Evolutionary conservation across 2,329 filamentous ascomycete genomes (phyloP).

Genomic region (Verticillium nonalfalfae): DNA sequence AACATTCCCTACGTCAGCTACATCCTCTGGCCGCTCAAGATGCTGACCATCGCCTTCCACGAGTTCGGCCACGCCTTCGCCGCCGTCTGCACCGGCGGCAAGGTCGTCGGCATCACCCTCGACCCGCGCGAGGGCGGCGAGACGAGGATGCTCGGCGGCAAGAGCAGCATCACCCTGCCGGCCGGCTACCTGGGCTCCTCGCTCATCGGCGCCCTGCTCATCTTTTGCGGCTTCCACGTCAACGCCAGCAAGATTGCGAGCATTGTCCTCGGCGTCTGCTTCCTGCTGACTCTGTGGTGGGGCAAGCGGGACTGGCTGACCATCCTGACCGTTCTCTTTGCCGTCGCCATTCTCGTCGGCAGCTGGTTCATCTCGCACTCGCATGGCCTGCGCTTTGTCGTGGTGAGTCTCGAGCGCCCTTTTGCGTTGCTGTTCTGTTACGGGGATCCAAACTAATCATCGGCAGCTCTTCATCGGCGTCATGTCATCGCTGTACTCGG

Average conservation of each 20-base stretch:
- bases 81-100: constrained; percentile 65
- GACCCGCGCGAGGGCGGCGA: constrained; percentile 73
- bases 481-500: constrained; percentile 74
- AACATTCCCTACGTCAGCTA: constrained; percentile 71
- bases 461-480: constrained; percentile 70
- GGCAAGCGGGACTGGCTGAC: constrained; percentile 73
- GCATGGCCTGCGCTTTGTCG: constrained; percentile 65
- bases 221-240: constrained; percentile 76
- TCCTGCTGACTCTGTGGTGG: constrained; percentile 78
- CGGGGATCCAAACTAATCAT: not conserved
- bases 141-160: constrained; percentile 70
- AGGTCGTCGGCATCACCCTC: constrained; percentile 67
- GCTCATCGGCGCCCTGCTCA: constrained; percentile 69
- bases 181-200: constrained; percentile 74
- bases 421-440: no score
- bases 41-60: constrained; percentile 80
- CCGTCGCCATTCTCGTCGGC: constrained; percentile 63
- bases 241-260: constrained; percentile 76
- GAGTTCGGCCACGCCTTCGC: constrained; percentile 73
- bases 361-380: constrained; percentile 79
- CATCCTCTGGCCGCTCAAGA: constrained; percentile 78
- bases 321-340: constrained; percentile 61
- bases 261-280: constrained; percentile 65
- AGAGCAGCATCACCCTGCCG: constrained; percentile 63
- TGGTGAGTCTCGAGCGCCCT: constrained; percentile 35